A percentile compares a stretch with the other conserved stretches of the same genome.
These are phyloP conservation scores for Trametopsis cervina DNA, from an alignment of 768 basidiomycete species.

Conservation along the genomic window DNA sequence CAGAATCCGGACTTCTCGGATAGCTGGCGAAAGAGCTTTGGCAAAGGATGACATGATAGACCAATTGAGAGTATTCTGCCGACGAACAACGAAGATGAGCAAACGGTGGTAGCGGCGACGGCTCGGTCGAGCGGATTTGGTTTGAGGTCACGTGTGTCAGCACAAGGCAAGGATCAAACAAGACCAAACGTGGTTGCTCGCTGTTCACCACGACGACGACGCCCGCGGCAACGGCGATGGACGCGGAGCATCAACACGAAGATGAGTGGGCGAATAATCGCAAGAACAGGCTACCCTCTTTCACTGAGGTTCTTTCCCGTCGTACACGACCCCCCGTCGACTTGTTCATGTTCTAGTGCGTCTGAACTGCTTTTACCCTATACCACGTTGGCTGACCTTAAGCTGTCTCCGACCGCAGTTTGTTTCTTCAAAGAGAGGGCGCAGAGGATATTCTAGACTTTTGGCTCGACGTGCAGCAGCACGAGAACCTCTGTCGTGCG, in stretches of 20 bases:
- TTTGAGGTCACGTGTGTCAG: slow-evolving; percentile 1
- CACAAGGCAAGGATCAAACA: slow-evolving; percentile 3
- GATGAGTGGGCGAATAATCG: slow-evolving; percentile 72
- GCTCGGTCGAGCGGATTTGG: no score
- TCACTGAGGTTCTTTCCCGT: slow-evolving; percentile 85
- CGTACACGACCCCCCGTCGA: slow-evolving; percentile 93
- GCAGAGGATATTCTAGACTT: slow-evolving; percentile 97
- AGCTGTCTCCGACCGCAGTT: slow-evolving; percentile 36
- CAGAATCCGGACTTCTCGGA: slow-evolving; percentile 75
- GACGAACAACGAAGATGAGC: no score
- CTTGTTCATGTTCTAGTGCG: slow-evolving; percentile 98
- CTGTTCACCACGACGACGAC: slow-evolving; percentile 7
- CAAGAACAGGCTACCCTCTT: slow-evolving; percentile 76
- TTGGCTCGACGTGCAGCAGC: slow-evolving; percentile 98
- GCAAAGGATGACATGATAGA: slow-evolving; percentile 39
- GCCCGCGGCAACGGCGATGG: slow-evolving; percentile 19
- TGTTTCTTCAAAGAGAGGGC: slow-evolving; percentile 93
- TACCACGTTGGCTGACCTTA: slow-evolving; percentile 3
- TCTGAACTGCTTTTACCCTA: slow-evolving; percentile 21
- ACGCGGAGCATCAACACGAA: slow-evolving; percentile 33
- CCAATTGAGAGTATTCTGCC: not conserved
- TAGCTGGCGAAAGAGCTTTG: slow-evolving; percentile 67
- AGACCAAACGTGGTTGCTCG: slow-evolving; percentile 10
- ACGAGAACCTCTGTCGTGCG: slow-evolving; percentile 96
- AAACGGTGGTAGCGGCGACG: no score